Evolutionary conservation across 306 rosid genomes (phyloP), one percentile per base, ranked within the genome.

Genomic region (Castanea mollissima): DNA sequence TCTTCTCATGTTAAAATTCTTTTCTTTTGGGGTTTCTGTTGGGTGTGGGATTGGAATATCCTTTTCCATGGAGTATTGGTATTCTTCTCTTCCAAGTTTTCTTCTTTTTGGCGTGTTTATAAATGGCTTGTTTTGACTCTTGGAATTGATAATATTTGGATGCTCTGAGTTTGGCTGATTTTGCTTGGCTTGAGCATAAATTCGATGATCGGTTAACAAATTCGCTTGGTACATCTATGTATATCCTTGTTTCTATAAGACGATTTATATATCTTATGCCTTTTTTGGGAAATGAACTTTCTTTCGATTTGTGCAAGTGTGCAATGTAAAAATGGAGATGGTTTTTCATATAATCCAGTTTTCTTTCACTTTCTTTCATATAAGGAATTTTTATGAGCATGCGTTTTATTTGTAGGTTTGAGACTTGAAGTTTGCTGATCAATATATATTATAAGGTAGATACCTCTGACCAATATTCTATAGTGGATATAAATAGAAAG

Each of bases 391-490:
- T 85, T 87, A 83, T 84, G 79, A 85, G 93, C 65, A 71, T 92
- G 82, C 85, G 74, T 90, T 89, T 72, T 81, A 75, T 91, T 59
- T 91, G 99, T 92, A 94, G 99, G 97, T 86, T 90, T 90, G 93
- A 90, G 86, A 81, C 86, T 83, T 90, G 96, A 90, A 90, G 96
- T 88, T 88, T 92, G 91, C 93, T 87, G 93, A 88, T 80, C 85
- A 60, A 73, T 83, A 81, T 83, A 70, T 60, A 72, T 54, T 32
- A 80, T 69, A 71, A 82, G 87, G 89, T 83, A 81, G 87, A 78
- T 76, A 79, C 62, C 34, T 21, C 46, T 29, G 59, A 80, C 31
- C 76, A 25, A 65, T 74, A 64, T 14, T 27, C 49, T 32, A 27
- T 29, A 8, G 52, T 63, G 57, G 38, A 34, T 73, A 67, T 57